Conservation (phyloP, 345 rosid genomes). For the Schrenkiella parvula region DNA sequence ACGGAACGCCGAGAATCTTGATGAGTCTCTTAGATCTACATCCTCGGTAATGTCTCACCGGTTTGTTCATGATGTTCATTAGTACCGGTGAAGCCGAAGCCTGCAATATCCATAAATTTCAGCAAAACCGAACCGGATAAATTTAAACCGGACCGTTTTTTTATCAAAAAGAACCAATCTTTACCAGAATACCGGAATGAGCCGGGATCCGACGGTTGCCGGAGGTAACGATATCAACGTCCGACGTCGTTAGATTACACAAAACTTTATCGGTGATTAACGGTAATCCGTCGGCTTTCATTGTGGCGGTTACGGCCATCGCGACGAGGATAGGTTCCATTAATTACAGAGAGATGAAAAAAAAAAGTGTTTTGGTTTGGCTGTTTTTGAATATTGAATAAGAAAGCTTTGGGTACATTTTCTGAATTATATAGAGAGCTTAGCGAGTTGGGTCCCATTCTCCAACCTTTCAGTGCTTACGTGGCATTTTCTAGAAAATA, state of each 20-base stretch:
- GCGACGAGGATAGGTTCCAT: conserved; percentile 21
- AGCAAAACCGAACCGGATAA: conserved; percentile 11
- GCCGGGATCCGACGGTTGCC: conserved; percentile 67
- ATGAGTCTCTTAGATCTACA: conserved; percentile 44
- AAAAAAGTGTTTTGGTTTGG: background rate
- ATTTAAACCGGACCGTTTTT: background rate
- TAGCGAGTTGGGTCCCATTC: conserved; percentile 1
- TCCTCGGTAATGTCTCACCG: conserved; percentile 48
- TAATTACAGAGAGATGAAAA: background rate
- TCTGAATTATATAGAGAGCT: conserved; percentile 4
- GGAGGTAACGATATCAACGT: conserved; percentile 64
- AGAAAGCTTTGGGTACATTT: conserved; percentile 2
- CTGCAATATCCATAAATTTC: conserved; percentile 27
- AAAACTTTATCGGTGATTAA: conserved; percentile 24
- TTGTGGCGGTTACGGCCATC: conserved; percentile 6
- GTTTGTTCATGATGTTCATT: conserved; percentile 56
- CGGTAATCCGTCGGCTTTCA: conserved; percentile 5
- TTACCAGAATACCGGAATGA: conserved; percentile 66
- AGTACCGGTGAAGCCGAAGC: conserved; percentile 69
- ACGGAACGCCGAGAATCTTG: conserved; percentile 77
- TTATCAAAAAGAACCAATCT: background rate
- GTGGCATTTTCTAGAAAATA: conserved; percentile 10
- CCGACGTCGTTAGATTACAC: conserved; percentile 29
- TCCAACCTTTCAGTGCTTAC: conserved; percentile 1
- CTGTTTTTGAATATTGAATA: background rate